phyloP scores from a whole-genome alignment of 2,329 filamentous ascomycete genomes.

The Exophiala dermatitidis region DNA sequence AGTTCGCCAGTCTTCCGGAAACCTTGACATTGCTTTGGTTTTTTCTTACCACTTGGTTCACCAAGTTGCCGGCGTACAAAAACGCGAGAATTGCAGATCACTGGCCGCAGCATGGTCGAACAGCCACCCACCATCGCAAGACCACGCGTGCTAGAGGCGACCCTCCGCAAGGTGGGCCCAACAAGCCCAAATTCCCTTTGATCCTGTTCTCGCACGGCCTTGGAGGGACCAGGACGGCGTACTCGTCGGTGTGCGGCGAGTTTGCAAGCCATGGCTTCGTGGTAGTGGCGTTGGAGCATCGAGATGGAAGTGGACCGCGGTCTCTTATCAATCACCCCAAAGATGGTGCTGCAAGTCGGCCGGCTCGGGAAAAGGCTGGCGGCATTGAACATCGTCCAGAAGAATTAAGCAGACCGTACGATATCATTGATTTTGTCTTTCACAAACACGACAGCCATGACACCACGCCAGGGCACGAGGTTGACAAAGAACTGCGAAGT shows the following conservation, averaged over 20 bases:
- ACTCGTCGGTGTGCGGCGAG: slow-evolving; percentile 57
- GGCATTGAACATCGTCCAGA: slow-evolving; percentile 35
- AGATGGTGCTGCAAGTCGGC: slow-evolving; percentile 28
- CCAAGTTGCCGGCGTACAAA: slow-evolving; percentile 57
- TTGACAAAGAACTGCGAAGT: slow-evolving; percentile 53
- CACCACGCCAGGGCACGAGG: slow-evolving; percentile 49
- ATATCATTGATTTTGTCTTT: slow-evolving; percentile 45
- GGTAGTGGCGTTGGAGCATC: slow-evolving; percentile 58
- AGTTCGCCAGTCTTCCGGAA: slow-evolving; percentile 50
- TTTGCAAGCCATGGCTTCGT: slow-evolving; percentile 61
- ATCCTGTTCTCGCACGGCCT: slow-evolving; percentile 62
- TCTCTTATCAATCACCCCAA: slow-evolving; percentile 53
- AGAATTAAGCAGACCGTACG: slow-evolving; percentile 37
- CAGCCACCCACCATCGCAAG: slow-evolving; percentile 32
- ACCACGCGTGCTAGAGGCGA: slow-evolving; percentile 38
- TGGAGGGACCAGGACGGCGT: slow-evolving; percentile 56
- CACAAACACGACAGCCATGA: slow-evolving; percentile 49
- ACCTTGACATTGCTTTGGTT: slow-evolving; percentile 48
- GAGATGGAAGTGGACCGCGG: slow-evolving; percentile 57
- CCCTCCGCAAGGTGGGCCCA: slow-evolving; percentile 34
- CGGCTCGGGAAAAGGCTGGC: slow-evolving; percentile 29
- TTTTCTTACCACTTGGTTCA: slow-evolving; percentile 54
- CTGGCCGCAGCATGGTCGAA: slow-evolving; percentile 44
- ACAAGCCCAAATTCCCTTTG: slow-evolving; percentile 50
- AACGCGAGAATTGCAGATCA: slow-evolving; percentile 53